Conservation (phyloP, 495 filamentous ascomycete genomes). For the Sabuloglossum arenarium region DNA sequence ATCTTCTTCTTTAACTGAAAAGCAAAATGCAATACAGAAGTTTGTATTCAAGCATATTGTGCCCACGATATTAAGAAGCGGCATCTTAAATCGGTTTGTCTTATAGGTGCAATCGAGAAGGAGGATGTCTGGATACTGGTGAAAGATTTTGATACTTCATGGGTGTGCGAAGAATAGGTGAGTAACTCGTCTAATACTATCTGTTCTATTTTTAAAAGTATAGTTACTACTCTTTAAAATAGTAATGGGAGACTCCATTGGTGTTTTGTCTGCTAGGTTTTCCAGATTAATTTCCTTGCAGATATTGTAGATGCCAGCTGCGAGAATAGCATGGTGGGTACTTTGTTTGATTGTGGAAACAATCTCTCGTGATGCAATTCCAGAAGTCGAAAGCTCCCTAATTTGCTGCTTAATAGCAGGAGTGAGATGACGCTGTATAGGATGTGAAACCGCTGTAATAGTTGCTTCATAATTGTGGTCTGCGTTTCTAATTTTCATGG, state of each 20-base stretch:
- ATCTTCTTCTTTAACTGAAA: background rate
- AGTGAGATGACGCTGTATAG: background rate
- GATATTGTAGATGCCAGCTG: background rate
- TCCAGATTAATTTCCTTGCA: background rate
- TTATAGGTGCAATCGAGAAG: slow-evolving; percentile 6
- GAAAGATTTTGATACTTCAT: background rate
- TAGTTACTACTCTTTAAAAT: background rate
- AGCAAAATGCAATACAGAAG: background rate
- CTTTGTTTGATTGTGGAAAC: background rate
- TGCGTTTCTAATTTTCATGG: background rate
- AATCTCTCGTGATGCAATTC: background rate
- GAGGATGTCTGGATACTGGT: slow-evolving; percentile 5
- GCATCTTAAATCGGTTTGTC: background rate
- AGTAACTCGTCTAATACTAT: background rate
- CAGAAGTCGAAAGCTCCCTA: background rate
- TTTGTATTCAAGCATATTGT: background rate
- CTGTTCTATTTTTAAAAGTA: background rate
- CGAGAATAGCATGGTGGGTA: background rate
- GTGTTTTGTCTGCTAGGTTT: background rate
- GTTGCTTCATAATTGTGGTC: background rate
- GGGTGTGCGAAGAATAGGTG: background rate
- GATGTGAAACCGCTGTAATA: background rate
- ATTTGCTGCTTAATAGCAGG: background rate
- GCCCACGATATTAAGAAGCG: background rate
- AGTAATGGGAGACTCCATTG: background rate